These are phyloP conservation scores for Pichia scutulata DNA, from an alignment of 805 yeast species.

Conservation along the genomic window DNA sequence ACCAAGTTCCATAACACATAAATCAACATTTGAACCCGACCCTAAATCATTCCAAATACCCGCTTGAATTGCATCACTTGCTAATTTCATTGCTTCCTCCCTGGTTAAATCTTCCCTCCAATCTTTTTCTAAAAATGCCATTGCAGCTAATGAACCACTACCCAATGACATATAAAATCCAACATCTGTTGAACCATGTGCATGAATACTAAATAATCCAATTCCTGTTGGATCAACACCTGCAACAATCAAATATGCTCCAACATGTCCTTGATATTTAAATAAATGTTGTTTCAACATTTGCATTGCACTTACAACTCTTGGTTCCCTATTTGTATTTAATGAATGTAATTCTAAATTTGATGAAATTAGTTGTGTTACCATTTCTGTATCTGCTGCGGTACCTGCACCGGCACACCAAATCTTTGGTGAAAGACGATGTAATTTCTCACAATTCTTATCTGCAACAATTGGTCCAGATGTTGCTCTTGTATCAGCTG, in stretches of 20 bases:
- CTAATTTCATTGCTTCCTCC: constrained; percentile 87
- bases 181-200: constrained; percentile 96
- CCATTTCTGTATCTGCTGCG: constrained; percentile 99
- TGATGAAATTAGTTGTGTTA: constrained; percentile 85
- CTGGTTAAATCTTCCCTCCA: constrained; percentile 74
- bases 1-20: constrained; percentile 93
- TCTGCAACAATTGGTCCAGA: constrained; percentile 96
- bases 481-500: constrained; percentile 98
- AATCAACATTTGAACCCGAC: constrained; percentile 95
- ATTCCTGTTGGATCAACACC: constrained; percentile 97
- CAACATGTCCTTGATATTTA: constrained; percentile 95
- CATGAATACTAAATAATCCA: constrained; percentile 86
- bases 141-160: constrained; percentile 96
- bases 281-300: constrained; percentile 91
- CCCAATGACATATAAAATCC: constrained; percentile 91
- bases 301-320: constrained; percentile 90
- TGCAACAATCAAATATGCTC: constrained; percentile 97
- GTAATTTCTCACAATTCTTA: constrained; percentile 94
- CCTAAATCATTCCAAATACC: constrained; percentile 99
- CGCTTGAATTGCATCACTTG: constrained; percentile 89
- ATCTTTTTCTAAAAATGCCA: constrained; percentile 89
- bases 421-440: constrained; percentile 79
- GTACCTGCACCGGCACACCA: constrained; percentile 99
- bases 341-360: constrained; percentile 86
- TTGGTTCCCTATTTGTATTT: constrained; percentile 76